Percentiles rank a stretch among this genome's conserved stretches.
phyloP scores from a whole-genome alignment of 495 filamentous ascomycete species.

The Peziza echinospora region DNA sequence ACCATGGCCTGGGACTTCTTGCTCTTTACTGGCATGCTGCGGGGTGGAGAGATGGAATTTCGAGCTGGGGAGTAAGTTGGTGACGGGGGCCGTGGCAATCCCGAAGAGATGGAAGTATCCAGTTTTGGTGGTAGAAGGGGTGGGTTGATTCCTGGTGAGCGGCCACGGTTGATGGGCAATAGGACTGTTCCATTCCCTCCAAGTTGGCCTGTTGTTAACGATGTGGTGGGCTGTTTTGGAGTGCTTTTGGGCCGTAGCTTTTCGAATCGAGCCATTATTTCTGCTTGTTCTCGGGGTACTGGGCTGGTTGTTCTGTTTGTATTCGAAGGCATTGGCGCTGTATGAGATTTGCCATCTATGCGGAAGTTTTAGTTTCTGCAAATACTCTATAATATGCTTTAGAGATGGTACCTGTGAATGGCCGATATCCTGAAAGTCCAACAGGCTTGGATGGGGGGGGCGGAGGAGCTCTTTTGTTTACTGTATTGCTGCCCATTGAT shows the following conservation, averaged over 20 bases:
- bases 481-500: conserved; percentile 2
- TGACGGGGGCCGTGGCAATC: conserved; percentile 14
- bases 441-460: background rate
- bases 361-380: too few species aligned
- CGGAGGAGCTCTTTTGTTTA: background rate
- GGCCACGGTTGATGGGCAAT: background rate
- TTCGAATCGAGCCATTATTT: background rate
- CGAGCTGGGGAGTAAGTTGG: conserved; percentile 18
- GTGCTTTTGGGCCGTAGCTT: conserved; percentile 4
- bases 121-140: conserved; percentile 7
- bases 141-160: background rate
- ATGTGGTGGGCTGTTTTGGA: too few species aligned
- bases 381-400: background rate
- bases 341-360: background rate
- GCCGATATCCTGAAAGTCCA: conserved; percentile 6
- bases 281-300: background rate
- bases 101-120: conserved; percentile 5
- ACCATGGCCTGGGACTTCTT: conserved; percentile 8
- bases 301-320: conserved; percentile 2
- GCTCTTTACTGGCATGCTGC: conserved; percentile 12
- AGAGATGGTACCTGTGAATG: background rate
- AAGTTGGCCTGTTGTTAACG: too few species aligned
- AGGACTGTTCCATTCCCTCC: too few species aligned
- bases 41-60: conserved; percentile 8
- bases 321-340: conserved; percentile 9